Conservation (phyloP, 2,329 filamentous ascomycete species). For the Ophiostoma angusticollis region DNA sequence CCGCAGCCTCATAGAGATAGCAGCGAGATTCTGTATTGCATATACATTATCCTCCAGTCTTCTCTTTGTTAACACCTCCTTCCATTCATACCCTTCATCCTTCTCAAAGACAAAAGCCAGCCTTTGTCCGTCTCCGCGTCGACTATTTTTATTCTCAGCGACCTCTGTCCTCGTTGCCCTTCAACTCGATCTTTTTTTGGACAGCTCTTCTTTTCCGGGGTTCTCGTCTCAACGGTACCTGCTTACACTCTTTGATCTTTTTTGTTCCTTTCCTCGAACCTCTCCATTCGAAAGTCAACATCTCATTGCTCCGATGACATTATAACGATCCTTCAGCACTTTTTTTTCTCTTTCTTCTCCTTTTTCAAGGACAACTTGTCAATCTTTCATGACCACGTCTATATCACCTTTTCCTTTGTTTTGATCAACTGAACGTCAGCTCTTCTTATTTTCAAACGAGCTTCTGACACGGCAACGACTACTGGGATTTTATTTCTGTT, state of each 20-base stretch:
- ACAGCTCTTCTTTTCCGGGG: not conserved
- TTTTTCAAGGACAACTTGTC: conserved; percentile 15
- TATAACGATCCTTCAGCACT: conserved; percentile 26
- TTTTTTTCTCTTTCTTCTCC: conserved; percentile 17
- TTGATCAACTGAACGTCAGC: conserved; percentile 18
- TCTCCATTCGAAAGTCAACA: not conserved
- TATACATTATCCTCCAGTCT: conserved; percentile 12
- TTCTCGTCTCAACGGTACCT: not conserved
- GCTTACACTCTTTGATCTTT: too few species aligned
- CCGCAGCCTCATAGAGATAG: conserved; percentile 8
- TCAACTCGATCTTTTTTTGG: not conserved
- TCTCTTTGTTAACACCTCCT: too few species aligned
- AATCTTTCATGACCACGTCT: conserved; percentile 13
- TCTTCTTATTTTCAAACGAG: conserved; percentile 25
- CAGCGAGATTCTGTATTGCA: conserved; percentile 20
- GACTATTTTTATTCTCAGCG: not conserved
- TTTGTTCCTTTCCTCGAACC: not conserved
- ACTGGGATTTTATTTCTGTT: conserved; percentile 23
- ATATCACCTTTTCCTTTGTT: conserved; percentile 23
- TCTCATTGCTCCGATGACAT: conserved; percentile 27
- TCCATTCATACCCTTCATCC: not conserved
- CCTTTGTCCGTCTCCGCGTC: not conserved
- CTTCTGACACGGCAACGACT: conserved; percentile 30
- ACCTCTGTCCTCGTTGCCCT: not conserved
- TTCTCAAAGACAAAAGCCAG: too few species aligned